A percentile compares a stretch with the other conserved stretches of the same genome.
Conservation (phyloP, 495 filamentous ascomycete genomes). For the Penicillium fimorum region DNA sequence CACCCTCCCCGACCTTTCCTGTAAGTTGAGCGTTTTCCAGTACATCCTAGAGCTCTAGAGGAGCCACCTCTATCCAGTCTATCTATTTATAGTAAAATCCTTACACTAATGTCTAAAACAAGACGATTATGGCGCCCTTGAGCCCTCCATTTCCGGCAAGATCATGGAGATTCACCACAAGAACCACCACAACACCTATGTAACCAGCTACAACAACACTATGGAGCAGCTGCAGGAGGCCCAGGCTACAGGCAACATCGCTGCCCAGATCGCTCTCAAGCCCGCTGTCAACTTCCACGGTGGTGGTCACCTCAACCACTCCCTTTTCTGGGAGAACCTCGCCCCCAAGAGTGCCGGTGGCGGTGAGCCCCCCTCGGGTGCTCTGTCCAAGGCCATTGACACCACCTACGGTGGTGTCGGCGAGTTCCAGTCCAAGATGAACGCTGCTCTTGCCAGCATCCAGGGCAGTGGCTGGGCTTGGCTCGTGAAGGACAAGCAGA, state of each 20-base stretch:
- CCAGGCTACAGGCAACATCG: slow-evolving; percentile 49
- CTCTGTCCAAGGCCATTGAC: slow-evolving; percentile 69
- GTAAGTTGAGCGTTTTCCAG: slow-evolving; percentile 52
- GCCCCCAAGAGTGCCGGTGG: slow-evolving; percentile 69
- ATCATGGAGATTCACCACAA: slow-evolving; percentile 93
- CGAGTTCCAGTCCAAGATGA: slow-evolving; percentile 74
- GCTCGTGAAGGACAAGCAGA: slow-evolving; percentile 84
- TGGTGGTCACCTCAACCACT: slow-evolving; percentile 90
- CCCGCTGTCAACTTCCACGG: slow-evolving; percentile 96
- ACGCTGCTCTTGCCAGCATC: slow-evolving; percentile 75
- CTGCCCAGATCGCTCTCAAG: slow-evolving; percentile 74
- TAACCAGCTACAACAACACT: slow-evolving; percentile 62
- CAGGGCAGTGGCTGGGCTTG: slow-evolving; percentile 96
- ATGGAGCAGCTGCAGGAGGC: slow-evolving; percentile 59
- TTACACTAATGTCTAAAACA: slow-evolving; percentile 10
- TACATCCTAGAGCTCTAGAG: not conserved
- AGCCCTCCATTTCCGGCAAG: slow-evolving; percentile 90
- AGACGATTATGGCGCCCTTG: slow-evolving; percentile 91
- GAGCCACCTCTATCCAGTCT: not conserved
- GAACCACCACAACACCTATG: slow-evolving; percentile 71
- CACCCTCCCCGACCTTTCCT: slow-evolving; percentile 90
- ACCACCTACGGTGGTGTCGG: slow-evolving; percentile 71
- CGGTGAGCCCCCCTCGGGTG: slow-evolving; percentile 70
- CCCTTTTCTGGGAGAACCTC: slow-evolving; percentile 91
- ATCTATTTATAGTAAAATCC: not conserved